These are phyloP conservation scores for Blepharisma stoltei DNA, from an alignment of 73 alveolate species.

Conservation along the genomic window DNA sequence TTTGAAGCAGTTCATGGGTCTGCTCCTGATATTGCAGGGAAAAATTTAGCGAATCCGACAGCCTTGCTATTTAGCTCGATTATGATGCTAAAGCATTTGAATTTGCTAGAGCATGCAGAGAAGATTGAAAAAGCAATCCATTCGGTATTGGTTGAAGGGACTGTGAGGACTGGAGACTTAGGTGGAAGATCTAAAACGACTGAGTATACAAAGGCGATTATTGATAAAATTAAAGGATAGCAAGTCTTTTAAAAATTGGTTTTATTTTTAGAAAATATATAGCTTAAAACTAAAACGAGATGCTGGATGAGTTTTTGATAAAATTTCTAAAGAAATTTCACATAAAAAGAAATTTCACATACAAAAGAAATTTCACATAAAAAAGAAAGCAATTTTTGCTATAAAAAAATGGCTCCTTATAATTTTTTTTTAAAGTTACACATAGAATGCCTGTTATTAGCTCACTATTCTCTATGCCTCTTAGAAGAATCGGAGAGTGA, in stretches of 20 bases:
- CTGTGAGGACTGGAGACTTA: conserved; percentile 59
- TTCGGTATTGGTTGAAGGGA: conserved; percentile 50
- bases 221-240: conserved; percentile 27
- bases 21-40: conserved; percentile 85
- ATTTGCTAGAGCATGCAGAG: conserved; percentile 46
- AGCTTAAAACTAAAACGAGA: too few relatives aligned
- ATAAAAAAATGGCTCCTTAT: too few relatives aligned
- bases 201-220: conserved; percentile 63
- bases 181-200: conserved; percentile 61
- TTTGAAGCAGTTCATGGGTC: conserved; percentile 85
- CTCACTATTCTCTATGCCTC: too few relatives aligned
- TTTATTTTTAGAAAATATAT: not conserved
- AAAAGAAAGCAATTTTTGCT: too few relatives aligned
- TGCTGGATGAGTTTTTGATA: too few relatives aligned
- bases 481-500: too few relatives aligned
- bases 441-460: too few relatives aligned
- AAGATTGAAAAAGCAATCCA: conserved; percentile 58
- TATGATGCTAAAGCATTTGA: conserved; percentile 77
- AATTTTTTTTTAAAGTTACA: too few relatives aligned
- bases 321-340: too few relatives aligned
- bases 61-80: conserved; percentile 64
- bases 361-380: too few relatives aligned
- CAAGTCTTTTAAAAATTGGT: conserved; percentile 1
- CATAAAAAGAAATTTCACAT: too few relatives aligned
- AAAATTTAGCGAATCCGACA: conserved; percentile 74